These are phyloP conservation scores for Echeveria elegans DNA, from an alignment of 164 flowering plant species.

Conservation along the genomic window DNA sequence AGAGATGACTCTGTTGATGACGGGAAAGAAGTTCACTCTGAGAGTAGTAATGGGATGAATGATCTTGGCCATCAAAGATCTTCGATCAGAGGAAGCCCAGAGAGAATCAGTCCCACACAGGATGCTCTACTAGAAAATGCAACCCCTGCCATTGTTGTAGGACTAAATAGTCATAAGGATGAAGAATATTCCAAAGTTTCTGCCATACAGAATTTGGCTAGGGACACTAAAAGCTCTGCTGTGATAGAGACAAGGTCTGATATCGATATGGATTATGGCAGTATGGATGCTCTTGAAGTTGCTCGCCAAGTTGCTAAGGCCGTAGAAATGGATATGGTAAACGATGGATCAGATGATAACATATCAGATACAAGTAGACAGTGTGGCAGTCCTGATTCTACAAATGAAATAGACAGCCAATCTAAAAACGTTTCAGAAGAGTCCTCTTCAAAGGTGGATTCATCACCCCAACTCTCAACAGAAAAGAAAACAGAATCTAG, in stretches of 20 bases:
- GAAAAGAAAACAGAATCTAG: background rate
- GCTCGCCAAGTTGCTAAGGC: conserved; percentile 82
- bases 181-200: conserved; percentile 18
- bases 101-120: background rate
- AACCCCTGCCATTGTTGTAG: background rate
- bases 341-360: conserved; percentile 47
- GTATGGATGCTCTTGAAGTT: conserved; percentile 69
- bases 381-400: conserved; percentile 50
- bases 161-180: conserved; percentile 9
- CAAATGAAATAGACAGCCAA: conserved; percentile 29
- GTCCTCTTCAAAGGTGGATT: background rate
- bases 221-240: conserved; percentile 15
- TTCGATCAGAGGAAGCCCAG: background rate
- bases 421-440: conserved; percentile 19
- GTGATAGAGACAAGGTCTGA: conserved; percentile 24
- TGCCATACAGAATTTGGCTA: conserved; percentile 19
- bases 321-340: conserved; percentile 62
- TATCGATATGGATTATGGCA: conserved; percentile 57
- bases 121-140: background rate
- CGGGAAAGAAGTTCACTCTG: background rate
- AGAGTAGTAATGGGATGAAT: background rate
- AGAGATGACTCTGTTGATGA: background rate
- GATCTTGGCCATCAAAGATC: background rate
- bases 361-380: conserved; percentile 25
- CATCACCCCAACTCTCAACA: background rate